Percentiles rank a stretch among this genome's conserved stretches.
Conservation (phyloP, 2,329 filamentous ascomycete species). For the Exophiala xenobiotica region DNA sequence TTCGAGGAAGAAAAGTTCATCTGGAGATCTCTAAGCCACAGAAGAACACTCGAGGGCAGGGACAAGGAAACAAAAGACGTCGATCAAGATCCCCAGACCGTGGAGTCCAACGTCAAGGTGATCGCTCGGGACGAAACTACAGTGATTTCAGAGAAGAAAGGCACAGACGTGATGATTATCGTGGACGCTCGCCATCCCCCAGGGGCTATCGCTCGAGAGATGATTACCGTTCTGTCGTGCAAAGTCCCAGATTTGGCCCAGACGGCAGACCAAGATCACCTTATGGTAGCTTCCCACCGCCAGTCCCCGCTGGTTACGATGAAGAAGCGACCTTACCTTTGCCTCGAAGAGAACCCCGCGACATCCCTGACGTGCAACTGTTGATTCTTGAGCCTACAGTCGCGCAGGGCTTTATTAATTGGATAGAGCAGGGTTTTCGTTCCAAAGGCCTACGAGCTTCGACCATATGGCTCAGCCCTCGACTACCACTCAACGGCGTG, state of each 20-base stretch:
- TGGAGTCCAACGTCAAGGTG: slow-evolving; percentile 26
- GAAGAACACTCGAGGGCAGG: slow-evolving; percentile 67
- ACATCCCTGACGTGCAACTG: slow-evolving; percentile 88
- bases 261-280: slow-evolving; percentile 65
- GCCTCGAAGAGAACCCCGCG: slow-evolving; percentile 67
- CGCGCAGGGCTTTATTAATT: slow-evolving; percentile 71
- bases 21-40: slow-evolving; percentile 88
- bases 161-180: slow-evolving; percentile 62
- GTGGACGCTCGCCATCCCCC: slow-evolving; percentile 60
- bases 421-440: slow-evolving; percentile 75
- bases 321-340: slow-evolving; percentile 68
- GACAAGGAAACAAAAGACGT: slow-evolving; percentile 46
- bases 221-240: slow-evolving; percentile 55
- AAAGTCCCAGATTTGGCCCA: slow-evolving; percentile 43
- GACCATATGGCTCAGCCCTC: slow-evolving; percentile 74
- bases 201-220: slow-evolving; percentile 62
- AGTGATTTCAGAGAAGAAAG: slow-evolving; percentile 54
- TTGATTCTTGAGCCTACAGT: slow-evolving; percentile 63
- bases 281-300: slow-evolving; percentile 63
- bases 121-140: slow-evolving; percentile 38
- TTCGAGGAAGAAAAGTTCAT: slow-evolving; percentile 93
- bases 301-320: slow-evolving; percentile 61
- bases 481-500: slow-evolving; percentile 74
- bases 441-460: slow-evolving; percentile 71
- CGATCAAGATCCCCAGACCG: slow-evolving; percentile 43